Percentiles rank a stretch among this genome's conserved stretches.
These are phyloP conservation scores for Ramularia collo-cygni DNA, from an alignment of 2,329 filamentous ascomycete species.

Conservation along the genomic window DNA sequence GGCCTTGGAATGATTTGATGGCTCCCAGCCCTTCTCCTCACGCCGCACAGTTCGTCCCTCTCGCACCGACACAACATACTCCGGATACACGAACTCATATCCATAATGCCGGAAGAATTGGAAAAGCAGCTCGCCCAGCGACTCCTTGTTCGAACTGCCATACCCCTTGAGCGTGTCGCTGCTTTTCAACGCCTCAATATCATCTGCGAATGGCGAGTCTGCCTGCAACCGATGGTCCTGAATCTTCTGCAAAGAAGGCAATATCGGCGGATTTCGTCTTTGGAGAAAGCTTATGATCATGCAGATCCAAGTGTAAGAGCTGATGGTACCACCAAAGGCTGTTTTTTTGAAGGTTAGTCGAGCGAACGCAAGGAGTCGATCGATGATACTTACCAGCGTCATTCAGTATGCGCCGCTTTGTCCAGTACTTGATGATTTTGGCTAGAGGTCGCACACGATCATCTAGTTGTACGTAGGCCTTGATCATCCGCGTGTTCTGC, in stretches of 20 bases:
- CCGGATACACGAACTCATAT: conserved; percentile 86
- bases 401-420: conserved; percentile 83
- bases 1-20: conserved; percentile 42
- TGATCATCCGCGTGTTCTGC: conserved; percentile 96
- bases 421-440: conserved; percentile 98
- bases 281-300: conserved; percentile 96
- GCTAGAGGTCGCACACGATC: conserved; percentile 82
- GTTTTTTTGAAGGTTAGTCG: conserved; percentile 2
- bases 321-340: conserved; percentile 90
- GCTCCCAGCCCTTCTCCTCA: conserved; percentile 81
- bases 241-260: conserved; percentile 77
- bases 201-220: conserved; percentile 75
- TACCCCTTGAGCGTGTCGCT: conserved; percentile 55
- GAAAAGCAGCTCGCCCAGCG: conserved; percentile 79
- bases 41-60: conserved; percentile 73
- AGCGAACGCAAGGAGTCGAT: too few species aligned
- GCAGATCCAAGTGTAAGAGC: conserved; percentile 99
- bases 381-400: conserved; percentile 75
- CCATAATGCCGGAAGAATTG: conserved; percentile 94
- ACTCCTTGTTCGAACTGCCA: conserved; percentile 73
- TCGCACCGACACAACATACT: conserved; percentile 75
- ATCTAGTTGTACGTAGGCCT: conserved; percentile 91
- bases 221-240: conserved; percentile 55
- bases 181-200: conserved; percentile 51
- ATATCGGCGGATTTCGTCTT: conserved; percentile 71